Evolutionary conservation across 164 flowering plant species (phyloP).

Genomic region (Aristolochia fimbriata): DNA sequence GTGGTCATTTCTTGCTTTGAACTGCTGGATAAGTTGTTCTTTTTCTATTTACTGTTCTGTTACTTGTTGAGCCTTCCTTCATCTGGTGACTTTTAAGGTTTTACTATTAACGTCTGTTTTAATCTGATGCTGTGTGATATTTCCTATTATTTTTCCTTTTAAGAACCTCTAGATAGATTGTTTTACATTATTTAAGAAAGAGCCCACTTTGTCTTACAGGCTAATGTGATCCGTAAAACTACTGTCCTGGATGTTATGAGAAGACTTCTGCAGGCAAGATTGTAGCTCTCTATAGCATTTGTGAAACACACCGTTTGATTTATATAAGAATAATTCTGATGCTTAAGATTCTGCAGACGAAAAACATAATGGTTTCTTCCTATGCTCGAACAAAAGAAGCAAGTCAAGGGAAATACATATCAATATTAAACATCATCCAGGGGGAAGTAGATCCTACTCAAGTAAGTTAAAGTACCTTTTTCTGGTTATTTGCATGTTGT

Average conservation of each 20-base stretch:
- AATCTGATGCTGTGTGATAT: no score
- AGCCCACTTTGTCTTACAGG: constrained; percentile 47
- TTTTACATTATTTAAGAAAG: constrained; percentile 1
- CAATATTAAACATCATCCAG: constrained; percentile 94
- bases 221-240: constrained; percentile 94
- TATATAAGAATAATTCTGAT: constrained; percentile 12
- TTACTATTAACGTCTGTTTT: no score
- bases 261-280: constrained; percentile 91
- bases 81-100: no score
- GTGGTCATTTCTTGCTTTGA: no score
- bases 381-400: constrained; percentile 97
- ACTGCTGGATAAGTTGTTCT: no score
- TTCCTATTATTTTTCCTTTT: not conserved
- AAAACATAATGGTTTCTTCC: constrained; percentile 98
- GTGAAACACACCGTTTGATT: not conserved
- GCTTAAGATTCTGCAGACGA: constrained; percentile 54
- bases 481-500: not conserved
- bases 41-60: no score
- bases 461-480: constrained; percentile 25
- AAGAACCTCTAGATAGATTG: not conserved
- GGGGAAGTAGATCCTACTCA: constrained; percentile 99
- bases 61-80: no score
- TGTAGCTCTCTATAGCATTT: not conserved
- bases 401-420: constrained; percentile 97
- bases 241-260: constrained; percentile 99